Percentiles rank a stretch among this genome's conserved stretches.
Conservation (phyloP, 1,139 yeast genomes). For the Scheffersomyces illinoinensis region DNA sequence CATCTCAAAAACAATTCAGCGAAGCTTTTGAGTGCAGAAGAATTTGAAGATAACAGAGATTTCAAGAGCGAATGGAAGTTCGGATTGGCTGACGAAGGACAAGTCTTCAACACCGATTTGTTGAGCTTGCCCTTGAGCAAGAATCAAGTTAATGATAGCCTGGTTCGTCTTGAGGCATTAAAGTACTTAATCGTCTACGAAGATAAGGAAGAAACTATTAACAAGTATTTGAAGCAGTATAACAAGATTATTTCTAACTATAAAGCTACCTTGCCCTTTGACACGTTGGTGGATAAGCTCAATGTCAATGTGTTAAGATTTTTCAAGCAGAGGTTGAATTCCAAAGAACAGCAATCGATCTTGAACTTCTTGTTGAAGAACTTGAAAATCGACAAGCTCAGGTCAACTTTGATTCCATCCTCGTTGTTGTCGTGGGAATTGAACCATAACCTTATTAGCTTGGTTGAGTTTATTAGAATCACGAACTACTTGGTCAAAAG, state of each 20-base stretch:
- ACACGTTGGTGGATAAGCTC: slow-evolving; percentile 6
- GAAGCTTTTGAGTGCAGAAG: slow-evolving; percentile 9
- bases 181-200: slow-evolving; percentile 14
- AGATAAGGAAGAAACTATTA: slow-evolving; percentile 4
- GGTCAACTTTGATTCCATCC: slow-evolving; percentile 11
- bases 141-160: neutral
- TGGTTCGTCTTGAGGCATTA: slow-evolving; percentile 8
- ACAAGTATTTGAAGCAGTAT: slow-evolving; percentile 6
- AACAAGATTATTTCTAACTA: slow-evolving; percentile 7
- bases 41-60: slow-evolving; percentile 51
- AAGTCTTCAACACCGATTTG: neutral
- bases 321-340: slow-evolving; percentile 17
- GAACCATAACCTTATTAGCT: slow-evolving; percentile 21
- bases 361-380: slow-evolving; percentile 32
- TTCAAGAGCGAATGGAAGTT: slow-evolving; percentile 46
- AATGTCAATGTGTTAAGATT: slow-evolving; percentile 25
- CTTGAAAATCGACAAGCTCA: slow-evolving; percentile 28
- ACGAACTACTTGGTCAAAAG: slow-evolving; percentile 6
- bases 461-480: slow-evolving; percentile 30
- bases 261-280: slow-evolving; percentile 5
- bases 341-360: slow-evolving; percentile 26
- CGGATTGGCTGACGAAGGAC: slow-evolving; percentile 19
- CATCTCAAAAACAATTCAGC: slow-evolving; percentile 10
- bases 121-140: neutral
- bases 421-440: slow-evolving; percentile 20